Evolutionary conservation across 1,284 basidiomycete genomes (phyloP), one percentile per base, ranked within the genome.

Genomic region (Cutaneotrichosporon dermatis): DNA sequence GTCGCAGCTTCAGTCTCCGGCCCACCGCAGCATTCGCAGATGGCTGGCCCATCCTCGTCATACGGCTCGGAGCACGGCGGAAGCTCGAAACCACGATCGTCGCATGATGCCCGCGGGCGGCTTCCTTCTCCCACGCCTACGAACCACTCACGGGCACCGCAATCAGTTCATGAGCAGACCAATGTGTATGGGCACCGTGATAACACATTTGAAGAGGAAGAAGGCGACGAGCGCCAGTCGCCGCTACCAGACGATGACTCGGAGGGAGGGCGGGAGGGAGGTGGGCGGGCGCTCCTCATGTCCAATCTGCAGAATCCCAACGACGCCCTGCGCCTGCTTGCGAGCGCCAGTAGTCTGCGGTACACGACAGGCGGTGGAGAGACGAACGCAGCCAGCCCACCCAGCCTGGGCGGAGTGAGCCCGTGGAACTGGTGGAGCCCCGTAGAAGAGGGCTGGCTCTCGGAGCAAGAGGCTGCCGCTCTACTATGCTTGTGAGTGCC

Each of bases 321-420:
- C 25, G 61, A 62, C 33, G 61, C 61, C 12, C 58, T 62, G 15
- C 52, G 48, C 10, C 58, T 62, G 4, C 58, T 62, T 4, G 61
- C 61, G 4, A 54, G 46, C 6, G 61, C 61, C 5, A 54, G 51
- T 35, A 33, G 16, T 2, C 39, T 51, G 41, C 44, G 25, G 34
- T 62, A 16, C 55, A 54, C 34, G 57, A 59, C 49, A 35, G 39
- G 35, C 7, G 36, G 34, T 13, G 39, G 35, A 12, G 35, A 8
- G 16, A 11, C 10, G 25, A 13, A 12, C 37, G 39, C 39, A 10
- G 16, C 37, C 13, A 9, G 3, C 2, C 15, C 37, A 2, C n/a
- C 16, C 10, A 15, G 44, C 15, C 9, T 10, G 4, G 37, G 15
- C 10, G 50, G 50, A 8, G 16, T 25, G 6, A 25, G 15, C 15